A percentile compares a stretch with the other conserved stretches of the same genome.
phyloP scores from a whole-genome alignment of 768 basidiomycete species.

The Rhizopogon rudus region DNA sequence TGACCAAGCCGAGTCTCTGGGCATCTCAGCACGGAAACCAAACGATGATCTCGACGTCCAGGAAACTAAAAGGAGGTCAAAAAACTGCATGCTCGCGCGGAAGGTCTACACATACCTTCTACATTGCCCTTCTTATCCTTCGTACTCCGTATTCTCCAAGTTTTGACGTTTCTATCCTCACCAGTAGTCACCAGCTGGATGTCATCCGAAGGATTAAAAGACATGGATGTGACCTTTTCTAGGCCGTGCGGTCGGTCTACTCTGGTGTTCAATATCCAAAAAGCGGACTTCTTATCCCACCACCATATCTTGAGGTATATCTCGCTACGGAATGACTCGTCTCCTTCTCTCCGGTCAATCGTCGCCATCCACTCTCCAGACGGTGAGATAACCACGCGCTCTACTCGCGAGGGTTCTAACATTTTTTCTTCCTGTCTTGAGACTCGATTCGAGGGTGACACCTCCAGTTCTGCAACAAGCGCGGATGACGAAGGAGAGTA shows the following conservation, averaged over 20 bases:
- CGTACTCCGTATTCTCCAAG: constrained; percentile 63
- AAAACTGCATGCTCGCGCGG: neutral
- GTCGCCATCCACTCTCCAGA: constrained; percentile 92
- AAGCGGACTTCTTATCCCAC: constrained; percentile 62
- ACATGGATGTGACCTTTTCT: constrained; percentile 52
- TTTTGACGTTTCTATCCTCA: constrained; percentile 69
- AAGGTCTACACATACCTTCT: constrained; percentile 43
- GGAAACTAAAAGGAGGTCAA: constrained; percentile 28
- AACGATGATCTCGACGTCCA: constrained; percentile 82
- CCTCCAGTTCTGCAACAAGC: constrained; percentile 82
- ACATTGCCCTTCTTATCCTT: constrained; percentile 39
- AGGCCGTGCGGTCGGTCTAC: constrained; percentile 84
- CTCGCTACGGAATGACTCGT: constrained; percentile 60
- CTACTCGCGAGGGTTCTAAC: constrained; percentile 72
- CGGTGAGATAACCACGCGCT: constrained; percentile 58
- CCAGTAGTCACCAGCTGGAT: constrained; percentile 67
- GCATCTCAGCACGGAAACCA: constrained; percentile 60
- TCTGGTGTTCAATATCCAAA: constrained; percentile 80
- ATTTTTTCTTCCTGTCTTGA: constrained; percentile 75
- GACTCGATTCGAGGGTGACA: constrained; percentile 90
- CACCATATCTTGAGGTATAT: constrained; percentile 88
- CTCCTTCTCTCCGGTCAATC: constrained; percentile 67
- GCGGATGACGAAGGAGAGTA: constrained; percentile 72
- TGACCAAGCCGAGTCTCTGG: constrained; percentile 72
- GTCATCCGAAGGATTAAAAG: constrained; percentile 56